Evolutionary conservation across 768 basidiomycete species (phyloP).

Genomic region (Mycena rebaudengoi): DNA sequence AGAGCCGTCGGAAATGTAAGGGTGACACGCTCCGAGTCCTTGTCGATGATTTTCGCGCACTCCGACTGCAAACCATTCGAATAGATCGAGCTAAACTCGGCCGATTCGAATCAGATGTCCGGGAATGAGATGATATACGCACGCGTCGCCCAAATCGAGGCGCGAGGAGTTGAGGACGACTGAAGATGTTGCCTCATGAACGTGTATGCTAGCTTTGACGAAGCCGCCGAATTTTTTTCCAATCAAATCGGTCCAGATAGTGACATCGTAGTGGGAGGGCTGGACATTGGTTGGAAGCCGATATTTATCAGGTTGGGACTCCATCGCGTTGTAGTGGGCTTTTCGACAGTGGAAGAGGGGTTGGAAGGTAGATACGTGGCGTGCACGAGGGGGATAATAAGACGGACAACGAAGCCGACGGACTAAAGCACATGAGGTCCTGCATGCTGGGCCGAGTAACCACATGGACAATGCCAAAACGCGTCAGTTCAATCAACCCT

Average conservation of each 20-base stretch:
- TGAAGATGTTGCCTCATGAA: conserved; percentile 65
- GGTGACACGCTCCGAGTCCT: conserved; percentile 68
- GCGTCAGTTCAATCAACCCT: too few species aligned
- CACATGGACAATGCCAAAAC: not conserved
- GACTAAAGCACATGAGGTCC: not conserved
- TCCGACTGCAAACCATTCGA: conserved; percentile 62
- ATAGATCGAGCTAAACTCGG: conserved; percentile 50
- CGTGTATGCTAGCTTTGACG: conserved; percentile 70
- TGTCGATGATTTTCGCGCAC: conserved; percentile 61
- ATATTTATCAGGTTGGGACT: conserved; percentile 45
- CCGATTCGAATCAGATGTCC: not conserved
- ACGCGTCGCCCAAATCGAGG: conserved; percentile 65
- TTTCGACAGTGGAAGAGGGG: not conserved
- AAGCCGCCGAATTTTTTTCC: conserved; percentile 79
- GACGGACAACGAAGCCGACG: not conserved
- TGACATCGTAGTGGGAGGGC: conserved; percentile 82
- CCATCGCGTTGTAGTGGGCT: conserved; percentile 16
- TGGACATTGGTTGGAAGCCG: conserved; percentile 74
- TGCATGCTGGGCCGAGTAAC: conserved; percentile 6
- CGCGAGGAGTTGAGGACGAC: conserved; percentile 73
- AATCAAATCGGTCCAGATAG: conserved; percentile 83
- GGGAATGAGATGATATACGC: conserved; percentile 28
- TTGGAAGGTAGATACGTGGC: not conserved
- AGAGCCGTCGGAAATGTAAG: conserved; percentile 66
- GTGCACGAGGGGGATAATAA: not conserved